These are phyloP conservation scores for Sporobolus alterniflorus DNA, from an alignment of 202 grass and related monocot species.

Conservation along the genomic window DNA sequence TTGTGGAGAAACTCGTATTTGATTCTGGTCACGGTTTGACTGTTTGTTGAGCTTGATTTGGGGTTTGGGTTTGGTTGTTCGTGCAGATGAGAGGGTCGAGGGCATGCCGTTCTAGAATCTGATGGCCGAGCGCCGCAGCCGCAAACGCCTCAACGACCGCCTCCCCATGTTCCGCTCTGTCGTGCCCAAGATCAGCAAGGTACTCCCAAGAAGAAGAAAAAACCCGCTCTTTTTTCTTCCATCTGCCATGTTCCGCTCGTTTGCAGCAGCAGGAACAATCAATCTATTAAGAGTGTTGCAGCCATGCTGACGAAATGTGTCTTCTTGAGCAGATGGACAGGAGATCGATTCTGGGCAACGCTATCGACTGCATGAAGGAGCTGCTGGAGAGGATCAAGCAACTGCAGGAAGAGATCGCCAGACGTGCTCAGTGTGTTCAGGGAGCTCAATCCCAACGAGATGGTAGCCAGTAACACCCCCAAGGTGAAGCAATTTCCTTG, in stretches of 20 bases:
- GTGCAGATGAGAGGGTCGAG: conserved; percentile 77
- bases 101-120: conserved; percentile 97
- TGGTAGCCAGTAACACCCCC: conserved; percentile 86
- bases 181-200: too few relatives aligned
- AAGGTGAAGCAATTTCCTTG: too few relatives aligned
- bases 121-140: conserved; percentile 90
- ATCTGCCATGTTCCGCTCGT: too few relatives aligned
- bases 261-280: too few relatives aligned
- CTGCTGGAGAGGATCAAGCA: conserved; percentile 88
- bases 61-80: neutral
- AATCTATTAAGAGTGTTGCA: too few relatives aligned
- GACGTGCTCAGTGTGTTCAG: conserved; percentile 76
- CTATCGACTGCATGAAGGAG: conserved; percentile 99
- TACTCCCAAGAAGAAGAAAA: too few relatives aligned
- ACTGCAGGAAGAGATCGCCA: conserved; percentile 79
- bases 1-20: neutral
- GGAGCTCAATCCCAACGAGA: conserved; percentile 77
- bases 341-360: too few relatives aligned
- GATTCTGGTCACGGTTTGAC: neutral
- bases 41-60: neutral
- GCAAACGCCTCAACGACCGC: conserved; percentile 95
- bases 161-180: conserved; percentile 96
- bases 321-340: conserved; percentile 22
- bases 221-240: too few relatives aligned
- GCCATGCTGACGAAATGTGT: too few relatives aligned